phyloP scores from a whole-genome alignment of 495 filamentous ascomycete genomes.

The Daldinia concentrica region DNA sequence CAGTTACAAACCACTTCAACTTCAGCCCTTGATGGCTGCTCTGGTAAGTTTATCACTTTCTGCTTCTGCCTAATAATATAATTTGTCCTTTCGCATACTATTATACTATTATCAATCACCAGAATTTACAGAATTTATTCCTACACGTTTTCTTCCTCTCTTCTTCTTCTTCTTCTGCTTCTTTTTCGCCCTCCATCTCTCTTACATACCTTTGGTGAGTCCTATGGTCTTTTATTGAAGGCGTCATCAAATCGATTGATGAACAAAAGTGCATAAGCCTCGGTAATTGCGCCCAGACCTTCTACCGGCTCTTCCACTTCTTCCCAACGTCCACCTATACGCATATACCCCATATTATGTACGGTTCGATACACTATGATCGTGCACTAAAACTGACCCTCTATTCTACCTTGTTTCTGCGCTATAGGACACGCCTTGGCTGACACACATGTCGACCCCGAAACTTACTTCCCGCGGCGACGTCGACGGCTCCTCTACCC shows the following conservation, averaged over 20 bases:
- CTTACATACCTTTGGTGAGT: slow-evolving; percentile 7
- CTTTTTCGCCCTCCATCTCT: not conserved
- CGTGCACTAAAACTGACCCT: slow-evolving; percentile 35
- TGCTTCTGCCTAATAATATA: slow-evolving; percentile 12
- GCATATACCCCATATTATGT: not conserved
- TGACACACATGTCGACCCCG: slow-evolving; percentile 61
- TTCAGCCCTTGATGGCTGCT: slow-evolving; percentile 55
- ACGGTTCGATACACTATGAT: not conserved
- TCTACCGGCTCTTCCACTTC: not conserved
- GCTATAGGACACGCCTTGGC: slow-evolving; percentile 57
- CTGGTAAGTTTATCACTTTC: slow-evolving; percentile 51
- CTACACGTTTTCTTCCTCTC: too few relatives aligned
- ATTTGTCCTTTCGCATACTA: slow-evolving; percentile 1
- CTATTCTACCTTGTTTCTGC: slow-evolving; percentile 22
- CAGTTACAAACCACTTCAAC: not conserved
- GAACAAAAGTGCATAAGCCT: slow-evolving; percentile 18
- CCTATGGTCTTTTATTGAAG: slow-evolving; percentile 10
- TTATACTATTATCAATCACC: not conserved
- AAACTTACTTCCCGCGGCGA: slow-evolving; percentile 44
- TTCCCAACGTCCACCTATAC: not conserved
- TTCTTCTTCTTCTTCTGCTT: too few relatives aligned
- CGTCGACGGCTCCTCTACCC: slow-evolving; percentile 36
- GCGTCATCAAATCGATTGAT: too few relatives aligned
- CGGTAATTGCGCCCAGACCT: slow-evolving; percentile 6
- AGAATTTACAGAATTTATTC: not conserved